A percentile compares a stretch with the other conserved stretches of the same genome.
Evolutionary conservation across 2,329 filamentous ascomycete genomes (phyloP).

Genomic region (Microcera coccophila): DNA sequence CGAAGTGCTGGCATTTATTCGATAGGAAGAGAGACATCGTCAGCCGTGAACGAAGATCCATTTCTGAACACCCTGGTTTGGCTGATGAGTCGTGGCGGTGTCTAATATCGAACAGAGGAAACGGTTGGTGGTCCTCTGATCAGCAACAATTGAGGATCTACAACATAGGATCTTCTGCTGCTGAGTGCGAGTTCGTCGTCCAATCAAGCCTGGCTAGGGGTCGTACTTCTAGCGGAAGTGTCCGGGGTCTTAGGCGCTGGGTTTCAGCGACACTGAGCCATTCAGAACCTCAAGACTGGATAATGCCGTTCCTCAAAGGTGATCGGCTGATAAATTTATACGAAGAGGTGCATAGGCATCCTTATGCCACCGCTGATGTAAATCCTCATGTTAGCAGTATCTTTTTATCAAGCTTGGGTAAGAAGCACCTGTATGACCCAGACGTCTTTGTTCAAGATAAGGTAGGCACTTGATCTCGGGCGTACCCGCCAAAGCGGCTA

Average conservation of each 20-base stretch:
- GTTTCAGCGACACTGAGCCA: not conserved
- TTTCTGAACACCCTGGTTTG: no score
- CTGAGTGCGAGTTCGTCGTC: not conserved
- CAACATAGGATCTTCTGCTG: no score
- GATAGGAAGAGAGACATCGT: slow-evolving; percentile 19
- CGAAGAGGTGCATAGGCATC: not conserved
- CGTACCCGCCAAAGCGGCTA: not conserved
- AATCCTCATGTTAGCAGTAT: not conserved
- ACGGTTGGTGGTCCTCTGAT: no score
- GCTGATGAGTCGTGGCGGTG: no score
- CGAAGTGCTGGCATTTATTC: slow-evolving; percentile 19
- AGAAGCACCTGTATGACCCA: not conserved
- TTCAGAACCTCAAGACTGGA: not conserved
- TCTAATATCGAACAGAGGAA: no score
- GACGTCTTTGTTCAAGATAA: not conserved
- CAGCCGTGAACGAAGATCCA: no score
- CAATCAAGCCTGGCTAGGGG: not conserved
- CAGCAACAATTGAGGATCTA: no score
- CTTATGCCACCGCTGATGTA: not conserved
- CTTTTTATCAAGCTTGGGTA: not conserved
- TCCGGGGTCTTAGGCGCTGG: not conserved
- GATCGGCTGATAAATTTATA: not conserved
- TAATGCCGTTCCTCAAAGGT: not conserved
- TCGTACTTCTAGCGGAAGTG: not conserved
- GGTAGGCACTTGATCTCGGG: not conserved